Evolutionary conservation across 1,284 basidiomycete species (phyloP), one percentile per base, ranked within the genome.

Genomic region (Irpex sp.): DNA sequence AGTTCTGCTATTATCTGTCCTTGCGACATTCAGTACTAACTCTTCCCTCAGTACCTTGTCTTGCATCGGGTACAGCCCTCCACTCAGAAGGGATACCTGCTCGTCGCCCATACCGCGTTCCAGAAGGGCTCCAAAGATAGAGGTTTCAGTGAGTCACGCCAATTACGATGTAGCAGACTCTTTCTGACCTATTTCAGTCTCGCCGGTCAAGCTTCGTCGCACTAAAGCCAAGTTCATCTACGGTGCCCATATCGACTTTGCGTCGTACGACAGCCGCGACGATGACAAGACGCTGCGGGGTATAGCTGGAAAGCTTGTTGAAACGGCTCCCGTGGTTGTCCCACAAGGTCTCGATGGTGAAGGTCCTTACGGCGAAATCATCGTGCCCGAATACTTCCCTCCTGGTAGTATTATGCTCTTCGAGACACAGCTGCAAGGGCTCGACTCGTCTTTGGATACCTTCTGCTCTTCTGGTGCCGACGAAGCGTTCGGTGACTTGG

Each of bases 391-490:
- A 36, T 79, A 82, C 67, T 98, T 98, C 78, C 94, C 94, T 35
- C 95, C 95, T 0, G 95, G 95, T 6, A 94, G 92, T 67, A 86
- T 97, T 70, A 88, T 97, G 87, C 70, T 98, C 17, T 97, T 97
- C 71, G 86, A 90, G 71, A 96, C 95, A 0, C 86, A 90, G 68
- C 82, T 94, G 66, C 83, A 91, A 65, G 84, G 86, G 26, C 77
- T 89, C 67, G 85, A 90, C 68, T 66, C 81, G 1, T 77, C 83
- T 0, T 79, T 97, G 2, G 94, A 96, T 65, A 71, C 74, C 1
- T 87, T 90, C 68, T 94, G 92, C 71, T 78, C 79, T 1, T 81
- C 84, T 7, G 90, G 84, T 1, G 90, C 86, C 0, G 83, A 87
- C 37, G 84, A 86, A 51, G 92, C 89, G 0, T 92, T 97, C 71